Base-by-base conservation (phyloP, 257 asterid genomes). In the Solanum okadae region DNA sequence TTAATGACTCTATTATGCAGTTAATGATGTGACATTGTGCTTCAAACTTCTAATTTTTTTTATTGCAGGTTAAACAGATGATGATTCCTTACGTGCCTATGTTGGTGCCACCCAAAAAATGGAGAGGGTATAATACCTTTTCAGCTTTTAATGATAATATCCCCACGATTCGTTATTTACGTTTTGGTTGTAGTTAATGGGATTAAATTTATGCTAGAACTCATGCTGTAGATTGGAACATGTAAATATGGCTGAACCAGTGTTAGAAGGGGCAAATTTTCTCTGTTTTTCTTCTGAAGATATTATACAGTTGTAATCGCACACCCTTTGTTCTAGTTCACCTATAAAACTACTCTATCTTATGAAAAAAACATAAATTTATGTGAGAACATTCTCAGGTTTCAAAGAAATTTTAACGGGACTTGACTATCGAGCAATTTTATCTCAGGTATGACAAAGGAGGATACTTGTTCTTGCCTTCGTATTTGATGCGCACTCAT, bases 71-170 rank as follows among this genome's bases (percentile, higher is more conserved):
- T 89, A 94, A 87, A 89, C 98, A 95, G 88, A 93, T 92, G 94
- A 89, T 93, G 78, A 94, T 97, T 90, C 98, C 98, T 65, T 95
- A 97, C 83, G 95, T 97, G 87, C 99, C 99, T 15, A 97, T 97
- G 99, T 91, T 97, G 94, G 98, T 97, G 90, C 98, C 99, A 86
- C 99, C 99, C 22, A 95, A 90, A 92, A 97, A 93, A 89, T 97
- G 99, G 99, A 95, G 90, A 92, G 98, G 99, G 99, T 97, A 94
- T 86, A 87, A 78, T 85, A 5, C 88, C 37, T 46, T 81, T 46
- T 81, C 70, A 81, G 70, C 70, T 49, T 18, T 81, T 81, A 29
- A 6, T 18, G 70, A 81, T 46, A 46, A 29, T 15, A 14, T 18
- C 10, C 5, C n/a, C 9, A 44, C 3, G 37, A 42, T 78, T 44